Evolutionary conservation across 352 stramenopile genomes (phyloP), one percentile per base, ranked within the genome.

Genomic region (Phytophthora capsici): DNA sequence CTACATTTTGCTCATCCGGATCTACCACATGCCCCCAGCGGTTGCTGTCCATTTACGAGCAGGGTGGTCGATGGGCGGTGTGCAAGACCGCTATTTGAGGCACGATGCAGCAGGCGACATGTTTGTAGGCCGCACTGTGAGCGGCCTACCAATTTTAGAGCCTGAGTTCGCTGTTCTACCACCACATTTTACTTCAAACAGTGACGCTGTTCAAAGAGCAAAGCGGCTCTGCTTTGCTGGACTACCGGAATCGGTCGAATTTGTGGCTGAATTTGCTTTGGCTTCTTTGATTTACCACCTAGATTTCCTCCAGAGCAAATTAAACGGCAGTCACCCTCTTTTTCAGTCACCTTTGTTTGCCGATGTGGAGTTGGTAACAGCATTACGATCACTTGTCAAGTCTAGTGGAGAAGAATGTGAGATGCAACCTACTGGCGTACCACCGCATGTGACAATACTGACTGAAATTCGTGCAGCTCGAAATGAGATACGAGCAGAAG

Each of bases 21-120:
- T 63, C 49, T 1, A 66, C 63, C 2, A 30, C 49, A 0, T 61
- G 49, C 13, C 63, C 23, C 49, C 58, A 2, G n/a, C 47, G 9
- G 40, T 30, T 6, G 36, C 49, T 2, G 45, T 60, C 1, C 13
- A 67, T 49, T 6, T 61, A 3, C 16, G 58, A 5, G 49, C 37
- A 13, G 40, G 49, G 9, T 61, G 58, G 49, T 14, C 38, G 3
- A 38, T 50, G 6, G 49, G 36, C 19, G 58, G 58, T 4, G 58
- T 45, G 5, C 43, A 59, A 16, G 26, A 55, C n/a, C 40, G 22
- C 1, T 67, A 62, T 61, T n/a, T 67, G 23, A 1, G 26, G 0
- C 36, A 67, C 12, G 44, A 64, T 4, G 30, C 23, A 3, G 57
- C 44, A 36, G 57, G 30, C 8, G 41, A 47, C 20, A 47, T 47